Percentiles rank a stretch among this genome's conserved stretches.
Evolutionary conservation across 2,329 filamentous ascomycete genomes (phyloP).

Genomic region (Penicillium sp.): DNA sequence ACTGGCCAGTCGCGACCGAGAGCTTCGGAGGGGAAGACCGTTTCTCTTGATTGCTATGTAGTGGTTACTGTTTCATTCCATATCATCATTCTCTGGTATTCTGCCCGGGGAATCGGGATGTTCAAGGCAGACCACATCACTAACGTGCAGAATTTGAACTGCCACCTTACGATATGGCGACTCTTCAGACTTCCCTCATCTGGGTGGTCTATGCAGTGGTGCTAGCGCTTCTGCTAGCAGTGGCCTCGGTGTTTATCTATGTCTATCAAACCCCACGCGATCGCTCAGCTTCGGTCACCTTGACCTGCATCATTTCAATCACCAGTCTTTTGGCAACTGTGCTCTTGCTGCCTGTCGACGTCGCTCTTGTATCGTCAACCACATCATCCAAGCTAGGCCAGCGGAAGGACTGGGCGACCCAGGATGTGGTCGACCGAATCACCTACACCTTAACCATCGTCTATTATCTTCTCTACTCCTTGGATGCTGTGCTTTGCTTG

Average conservation of each 20-base stretch:
- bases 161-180: constrained; percentile 49
- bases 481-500: constrained; percentile 85
- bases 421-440: constrained; percentile 72
- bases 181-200: constrained; percentile 85
- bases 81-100: not conserved
- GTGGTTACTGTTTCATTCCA: not conserved
- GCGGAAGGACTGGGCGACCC: constrained; percentile 94
- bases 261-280: constrained; percentile 88
- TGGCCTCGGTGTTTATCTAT: constrained; percentile 81
- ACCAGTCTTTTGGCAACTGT: constrained; percentile 87
- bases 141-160: constrained; percentile 15
- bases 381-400: constrained; percentile 68
- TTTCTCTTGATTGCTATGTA: not conserved
- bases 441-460: constrained; percentile 76
- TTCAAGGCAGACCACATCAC: not conserved
- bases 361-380: constrained; percentile 89
- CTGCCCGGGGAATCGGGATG: not conserved
- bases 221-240: constrained; percentile 68
- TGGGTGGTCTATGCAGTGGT: constrained; percentile 91
- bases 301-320: constrained; percentile 80
- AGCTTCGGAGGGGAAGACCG: not conserved
- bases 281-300: constrained; percentile 74
- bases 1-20: constrained; percentile 1
- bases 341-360: constrained; percentile 87
- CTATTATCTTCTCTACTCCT: constrained; percentile 88